Evolutionary conservation across 1,139 yeast genomes (phyloP).

Genomic region (Blastobotrys arbuscula): DNA sequence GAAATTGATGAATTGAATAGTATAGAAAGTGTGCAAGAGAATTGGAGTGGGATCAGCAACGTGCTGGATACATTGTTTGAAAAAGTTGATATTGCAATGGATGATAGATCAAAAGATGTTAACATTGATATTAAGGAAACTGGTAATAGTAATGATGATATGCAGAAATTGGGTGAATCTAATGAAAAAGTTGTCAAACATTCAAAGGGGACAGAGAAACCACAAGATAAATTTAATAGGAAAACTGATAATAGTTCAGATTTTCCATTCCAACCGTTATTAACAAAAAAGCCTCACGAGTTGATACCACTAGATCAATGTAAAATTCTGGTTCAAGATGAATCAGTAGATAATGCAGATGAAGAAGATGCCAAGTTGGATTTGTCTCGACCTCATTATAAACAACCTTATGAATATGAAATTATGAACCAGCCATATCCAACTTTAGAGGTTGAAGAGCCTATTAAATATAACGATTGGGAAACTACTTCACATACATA

Average conservation of each 20-base stretch:
- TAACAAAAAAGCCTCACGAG: constrained; percentile 67
- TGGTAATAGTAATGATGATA: constrained; percentile 33
- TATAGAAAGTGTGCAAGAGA: constrained; percentile 41
- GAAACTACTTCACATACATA: constrained; percentile 56
- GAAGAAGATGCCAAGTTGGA: constrained; percentile 16
- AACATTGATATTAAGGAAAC: constrained; percentile 16
- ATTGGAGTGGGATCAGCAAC: constrained; percentile 62
- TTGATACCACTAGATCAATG: constrained; percentile 51
- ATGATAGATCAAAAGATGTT: constrained; percentile 30
- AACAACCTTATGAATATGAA: constrained; percentile 80
- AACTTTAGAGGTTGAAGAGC: constrained; percentile 41
- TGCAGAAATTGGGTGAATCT: constrained; percentile 41
- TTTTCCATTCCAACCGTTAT: constrained; percentile 70
- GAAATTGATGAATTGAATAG: constrained; percentile 33
- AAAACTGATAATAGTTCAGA: constrained; percentile 64
- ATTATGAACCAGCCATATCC: constrained; percentile 72
- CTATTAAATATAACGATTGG: constrained; percentile 63
- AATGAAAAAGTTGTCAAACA: constrained; percentile 23
- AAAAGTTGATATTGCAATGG: constrained; percentile 62
- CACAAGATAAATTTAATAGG: constrained; percentile 57
- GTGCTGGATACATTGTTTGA: constrained; percentile 70
- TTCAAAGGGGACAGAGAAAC: constrained; percentile 51
- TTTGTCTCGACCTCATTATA: constrained; percentile 53
- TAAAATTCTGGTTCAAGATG: constrained; percentile 39
- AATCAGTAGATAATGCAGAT: constrained; percentile 25